Percentiles rank a stretch among this genome's conserved stretches.
These are phyloP conservation scores for Mycena epipterygia DNA, from an alignment of 768 basidiomycete genomes.

Conservation along the genomic window DNA sequence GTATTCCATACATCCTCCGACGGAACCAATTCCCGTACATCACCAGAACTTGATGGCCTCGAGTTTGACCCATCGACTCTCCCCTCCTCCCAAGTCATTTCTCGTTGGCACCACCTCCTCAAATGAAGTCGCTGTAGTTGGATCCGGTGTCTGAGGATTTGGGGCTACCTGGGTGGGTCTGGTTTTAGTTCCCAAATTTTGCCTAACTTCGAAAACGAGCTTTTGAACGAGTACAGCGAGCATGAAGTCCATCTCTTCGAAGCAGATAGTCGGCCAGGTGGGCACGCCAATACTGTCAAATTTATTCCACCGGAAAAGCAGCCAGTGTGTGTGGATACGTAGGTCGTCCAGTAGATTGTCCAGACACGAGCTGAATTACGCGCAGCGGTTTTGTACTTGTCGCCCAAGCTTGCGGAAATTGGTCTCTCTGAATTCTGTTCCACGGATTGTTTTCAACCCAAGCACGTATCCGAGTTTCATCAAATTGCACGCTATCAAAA, in stretches of 20 bases:
- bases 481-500: slow-evolving; percentile 61
- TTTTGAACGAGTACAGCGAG: slow-evolving; percentile 80
- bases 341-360: slow-evolving; percentile 50
- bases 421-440: background rate
- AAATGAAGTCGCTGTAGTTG: slow-evolving; percentile 81
- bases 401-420: background rate
- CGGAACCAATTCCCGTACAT: too few species aligned
- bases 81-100: too few species aligned
- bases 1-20: too few species aligned
- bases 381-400: slow-evolving; percentile 69
- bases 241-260: slow-evolving; percentile 85
- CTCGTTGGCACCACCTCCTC: too few species aligned
- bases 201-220: slow-evolving; percentile 48
- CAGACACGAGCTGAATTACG: background rate
- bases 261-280: slow-evolving; percentile 74
- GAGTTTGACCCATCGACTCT: too few species aligned
- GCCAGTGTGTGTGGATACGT: slow-evolving; percentile 77
- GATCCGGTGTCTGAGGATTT: slow-evolving; percentile 85
- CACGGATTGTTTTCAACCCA: slow-evolving; percentile 82
- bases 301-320: slow-evolving; percentile 58
- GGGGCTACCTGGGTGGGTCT: slow-evolving; percentile 77
- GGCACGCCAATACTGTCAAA: slow-evolving; percentile 82
- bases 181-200: background rate
- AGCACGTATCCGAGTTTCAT: slow-evolving; percentile 85
- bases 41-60: too few species aligned